These are phyloP conservation scores for Fusarium aywerte DNA, from an alignment of 2,329 filamentous ascomycete species.

Conservation along the genomic window DNA sequence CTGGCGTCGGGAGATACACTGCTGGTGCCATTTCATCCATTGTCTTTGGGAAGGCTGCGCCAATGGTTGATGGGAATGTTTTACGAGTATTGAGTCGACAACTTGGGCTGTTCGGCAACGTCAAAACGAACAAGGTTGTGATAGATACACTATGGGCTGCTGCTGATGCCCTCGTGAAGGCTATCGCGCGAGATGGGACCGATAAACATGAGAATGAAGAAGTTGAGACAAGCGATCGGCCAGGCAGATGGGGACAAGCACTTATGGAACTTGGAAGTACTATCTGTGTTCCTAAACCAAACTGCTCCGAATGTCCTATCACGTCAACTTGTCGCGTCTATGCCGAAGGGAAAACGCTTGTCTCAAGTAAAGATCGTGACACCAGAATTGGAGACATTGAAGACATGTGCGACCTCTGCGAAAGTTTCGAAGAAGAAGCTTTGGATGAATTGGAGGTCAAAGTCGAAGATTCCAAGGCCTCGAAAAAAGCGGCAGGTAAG, in stretches of 20 bases:
- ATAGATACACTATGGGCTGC: conserved; percentile 68
- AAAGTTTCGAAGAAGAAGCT: conserved; percentile 55
- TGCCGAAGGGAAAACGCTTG: conserved; percentile 56
- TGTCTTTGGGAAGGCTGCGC: conserved; percentile 67
- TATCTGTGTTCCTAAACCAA: conserved; percentile 68
- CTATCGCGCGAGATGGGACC: conserved; percentile 56
- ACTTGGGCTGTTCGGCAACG: conserved; percentile 66
- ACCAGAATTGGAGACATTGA: conserved; percentile 58
- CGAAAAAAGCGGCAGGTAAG: conserved; percentile 28
- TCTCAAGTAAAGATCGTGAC: conserved; percentile 26
- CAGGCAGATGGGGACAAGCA: conserved; percentile 71
- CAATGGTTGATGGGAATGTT: conserved; percentile 74
- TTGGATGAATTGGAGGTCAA: conserved; percentile 35
- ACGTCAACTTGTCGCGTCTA: conserved; percentile 63
- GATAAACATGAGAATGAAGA: conserved; percentile 38
- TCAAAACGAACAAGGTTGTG: conserved; percentile 64
- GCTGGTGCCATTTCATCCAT: conserved; percentile 72
- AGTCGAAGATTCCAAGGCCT: conserved; percentile 3
- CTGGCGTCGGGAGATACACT: conserved; percentile 71
- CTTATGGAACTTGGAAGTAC: conserved; percentile 74
- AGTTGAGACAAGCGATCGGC: conserved; percentile 58
- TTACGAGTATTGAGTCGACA: conserved; percentile 69
- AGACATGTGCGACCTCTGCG: conserved; percentile 62
- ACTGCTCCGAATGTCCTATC: conserved; percentile 64
- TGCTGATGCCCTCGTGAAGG: conserved; percentile 65